Conservation (phyloP, 495 filamentous ascomycete genomes). For the Cairneyella variabilis region DNA sequence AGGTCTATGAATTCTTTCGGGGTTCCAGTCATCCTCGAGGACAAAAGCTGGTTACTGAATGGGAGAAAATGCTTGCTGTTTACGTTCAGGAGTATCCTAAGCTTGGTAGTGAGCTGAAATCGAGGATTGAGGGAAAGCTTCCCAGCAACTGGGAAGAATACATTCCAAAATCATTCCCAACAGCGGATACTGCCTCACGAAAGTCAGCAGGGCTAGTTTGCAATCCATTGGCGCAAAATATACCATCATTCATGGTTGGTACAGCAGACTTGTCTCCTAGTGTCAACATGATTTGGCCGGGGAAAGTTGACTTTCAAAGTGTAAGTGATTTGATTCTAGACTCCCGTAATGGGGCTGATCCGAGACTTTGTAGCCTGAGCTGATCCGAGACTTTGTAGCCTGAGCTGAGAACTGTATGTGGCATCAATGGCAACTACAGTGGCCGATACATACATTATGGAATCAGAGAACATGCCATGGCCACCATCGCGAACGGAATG, state of each 20-base stretch:
- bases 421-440: slow-evolving; percentile 20
- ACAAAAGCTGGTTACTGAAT: slow-evolving; percentile 36
- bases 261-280: slow-evolving; percentile 57
- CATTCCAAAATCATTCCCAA: slow-evolving; percentile 26
- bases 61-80: slow-evolving; percentile 38
- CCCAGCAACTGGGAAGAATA: neutral
- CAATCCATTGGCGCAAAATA: slow-evolving; percentile 43
- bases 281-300: slow-evolving; percentile 50
- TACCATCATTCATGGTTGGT: slow-evolving; percentile 52
- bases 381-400: neutral
- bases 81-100: slow-evolving; percentile 44
- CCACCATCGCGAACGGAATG: slow-evolving; percentile 48
- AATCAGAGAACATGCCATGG: slow-evolving; percentile 53
- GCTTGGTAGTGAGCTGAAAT: slow-evolving; percentile 33
- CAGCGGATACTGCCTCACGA: slow-evolving; percentile 44
- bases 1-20: slow-evolving; percentile 46
- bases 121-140: slow-evolving; percentile 26
- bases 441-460: slow-evolving; percentile 53
- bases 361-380: neutral
- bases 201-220: slow-evolving; percentile 47
- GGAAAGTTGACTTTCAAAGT: slow-evolving; percentile 50
- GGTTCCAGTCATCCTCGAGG: slow-evolving; percentile 35
- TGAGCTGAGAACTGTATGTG: slow-evolving; percentile 1
- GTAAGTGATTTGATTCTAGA: slow-evolving; percentile 26
- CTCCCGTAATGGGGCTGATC: no score